Conservation (phyloP, 495 filamentous ascomycete genomes). For the Lasiosphaeria ovina region DNA sequence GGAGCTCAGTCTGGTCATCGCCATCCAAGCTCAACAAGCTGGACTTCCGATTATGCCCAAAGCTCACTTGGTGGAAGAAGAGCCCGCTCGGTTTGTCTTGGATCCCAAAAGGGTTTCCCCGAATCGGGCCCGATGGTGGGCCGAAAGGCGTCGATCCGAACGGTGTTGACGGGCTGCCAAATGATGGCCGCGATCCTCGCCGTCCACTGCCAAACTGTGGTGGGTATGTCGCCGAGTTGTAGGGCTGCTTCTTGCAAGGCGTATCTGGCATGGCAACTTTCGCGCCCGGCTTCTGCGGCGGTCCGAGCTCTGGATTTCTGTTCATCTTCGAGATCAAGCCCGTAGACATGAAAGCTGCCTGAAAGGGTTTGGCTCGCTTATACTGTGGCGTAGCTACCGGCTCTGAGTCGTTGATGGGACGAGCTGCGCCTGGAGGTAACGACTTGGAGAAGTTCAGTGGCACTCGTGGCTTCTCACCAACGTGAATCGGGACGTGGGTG, state of each 20-base stretch:
- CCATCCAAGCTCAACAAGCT: conserved; percentile 78
- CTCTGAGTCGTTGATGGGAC: conserved; percentile 46
- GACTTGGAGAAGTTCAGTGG: conserved; percentile 75
- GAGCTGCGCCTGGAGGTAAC: conserved; percentile 60
- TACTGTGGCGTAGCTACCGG: conserved; percentile 81
- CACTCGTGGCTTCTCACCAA: conserved; percentile 44
- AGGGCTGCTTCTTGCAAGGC: conserved; percentile 81
- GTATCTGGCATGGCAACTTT: conserved; percentile 75
- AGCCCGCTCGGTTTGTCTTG: conserved; percentile 49
- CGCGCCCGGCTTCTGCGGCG: conserved; percentile 39
- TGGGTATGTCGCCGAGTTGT: conserved; percentile 62
- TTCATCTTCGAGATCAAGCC: conserved; percentile 87
- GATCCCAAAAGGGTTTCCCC: conserved; percentile 59
- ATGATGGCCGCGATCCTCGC: conserved; percentile 30
- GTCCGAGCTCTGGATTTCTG: conserved; percentile 58
- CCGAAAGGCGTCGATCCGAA: conserved; percentile 63
- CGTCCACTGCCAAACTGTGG: conserved; percentile 56
- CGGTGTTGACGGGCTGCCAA: conserved; percentile 55
- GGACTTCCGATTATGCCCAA: conserved; percentile 56
- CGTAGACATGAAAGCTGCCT: conserved; percentile 89
- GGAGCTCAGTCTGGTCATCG: conserved; percentile 58
- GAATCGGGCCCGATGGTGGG: conserved; percentile 36
- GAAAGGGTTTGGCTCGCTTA: conserved; percentile 76
- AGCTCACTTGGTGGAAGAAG: conserved; percentile 36
- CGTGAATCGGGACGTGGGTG: conserved; percentile 59